These are phyloP conservation scores for grape (Vitis vinifera) DNA, from an alignment of 164 flowering plant species.

Conservation along the genomic window ASM3070453v1 NC_081815.1:8551501-8552000, in stretches of 20 bases:
- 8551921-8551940: conserved; percentile 93
- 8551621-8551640: conserved; percentile 88
- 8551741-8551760: conserved; percentile 85
- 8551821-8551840: conserved; percentile 87
- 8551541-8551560: conserved; percentile 78
- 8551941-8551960: conserved; percentile 89
- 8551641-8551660: conserved; percentile 78
- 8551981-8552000: conserved; percentile 89
- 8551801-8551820: conserved; percentile 87
- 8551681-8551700: conserved; percentile 87
- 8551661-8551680: conserved; percentile 70
- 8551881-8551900: conserved; percentile 83
- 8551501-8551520: conserved; percentile 84
- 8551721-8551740: conserved; percentile 83
- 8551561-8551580: conserved; percentile 93
- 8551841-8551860: conserved; percentile 83
- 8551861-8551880: conserved; percentile 86
- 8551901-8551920: conserved; percentile 87
- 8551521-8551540: conserved; percentile 74
- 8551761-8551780: conserved; percentile 81
- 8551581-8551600: conserved; percentile 93
- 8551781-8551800: conserved; percentile 78
- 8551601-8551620: conserved; percentile 93
- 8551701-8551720: conserved; percentile 71
- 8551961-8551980: conserved; percentile 83